phyloP scores from a whole-genome alignment of 2,329 filamentous ascomycete species.

The Botryosphaeria dothidea region DNA sequence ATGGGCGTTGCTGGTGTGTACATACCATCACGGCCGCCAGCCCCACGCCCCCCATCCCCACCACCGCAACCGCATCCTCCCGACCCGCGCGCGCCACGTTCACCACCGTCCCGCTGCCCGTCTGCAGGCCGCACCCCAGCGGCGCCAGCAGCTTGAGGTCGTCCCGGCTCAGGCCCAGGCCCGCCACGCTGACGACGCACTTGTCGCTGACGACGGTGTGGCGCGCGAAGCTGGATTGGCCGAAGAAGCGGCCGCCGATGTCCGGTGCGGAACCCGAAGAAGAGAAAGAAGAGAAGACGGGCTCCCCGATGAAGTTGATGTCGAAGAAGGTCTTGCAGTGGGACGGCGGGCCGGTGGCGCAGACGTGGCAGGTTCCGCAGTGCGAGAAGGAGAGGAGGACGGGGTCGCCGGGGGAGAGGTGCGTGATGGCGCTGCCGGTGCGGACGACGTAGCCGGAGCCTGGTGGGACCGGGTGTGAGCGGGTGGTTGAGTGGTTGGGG shows the following conservation, averaged over 20 bases:
- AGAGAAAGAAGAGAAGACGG: not conserved
- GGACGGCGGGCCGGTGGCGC: conserved; percentile 11
- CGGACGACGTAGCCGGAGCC: conserved; percentile 47
- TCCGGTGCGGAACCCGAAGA: no score
- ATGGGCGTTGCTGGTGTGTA: no score
- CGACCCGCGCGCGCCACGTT: conserved; percentile 36
- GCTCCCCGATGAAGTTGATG: conserved; percentile 19
- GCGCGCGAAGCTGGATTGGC: conserved; percentile 48
- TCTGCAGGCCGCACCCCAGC: conserved; percentile 50
- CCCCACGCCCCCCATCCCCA: conserved; percentile 51
- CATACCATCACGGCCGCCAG: conserved; percentile 45
- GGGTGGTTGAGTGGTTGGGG: not conserved
- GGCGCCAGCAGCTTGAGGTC: conserved; percentile 46
- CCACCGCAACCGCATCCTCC: conserved; percentile 42
- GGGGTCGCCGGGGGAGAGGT: conserved; percentile 45
- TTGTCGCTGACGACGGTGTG: conserved; percentile 42
- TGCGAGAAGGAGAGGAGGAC: conserved; percentile 37
- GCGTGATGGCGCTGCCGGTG: conserved; percentile 41
- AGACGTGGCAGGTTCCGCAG: conserved; percentile 16
- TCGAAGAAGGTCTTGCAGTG: conserved; percentile 16
- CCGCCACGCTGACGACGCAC: conserved; percentile 45
- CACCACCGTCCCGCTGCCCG: conserved; percentile 42
- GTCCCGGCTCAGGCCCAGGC: conserved; percentile 36
- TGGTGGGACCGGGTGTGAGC: not conserved
- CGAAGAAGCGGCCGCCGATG: conserved; percentile 49